Percentiles rank a stretch among this genome's conserved stretches.
phyloP scores from a whole-genome alignment of 768 basidiomycete species.

The Phylloporus rhodoxanthus region DNA sequence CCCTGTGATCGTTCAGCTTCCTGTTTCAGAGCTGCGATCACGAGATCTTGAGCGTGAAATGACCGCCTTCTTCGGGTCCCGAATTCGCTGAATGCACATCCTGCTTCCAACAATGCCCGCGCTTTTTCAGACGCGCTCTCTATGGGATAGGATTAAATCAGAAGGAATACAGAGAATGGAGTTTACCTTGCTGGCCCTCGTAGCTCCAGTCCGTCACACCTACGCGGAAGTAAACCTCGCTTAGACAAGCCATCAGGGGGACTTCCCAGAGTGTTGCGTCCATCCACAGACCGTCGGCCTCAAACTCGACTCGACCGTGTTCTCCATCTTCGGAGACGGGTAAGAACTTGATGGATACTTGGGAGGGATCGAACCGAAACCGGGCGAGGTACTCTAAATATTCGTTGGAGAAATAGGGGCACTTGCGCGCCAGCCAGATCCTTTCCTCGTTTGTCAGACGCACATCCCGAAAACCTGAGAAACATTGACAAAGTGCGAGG shows the following conservation, averaged over 20 bases:
- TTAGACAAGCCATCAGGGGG: slow-evolving; percentile 86
- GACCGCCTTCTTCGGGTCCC: slow-evolving; percentile 80
- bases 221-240: slow-evolving; percentile 79
- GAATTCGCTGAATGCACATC: slow-evolving; percentile 77
- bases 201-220: slow-evolving; percentile 80
- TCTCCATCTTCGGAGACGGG: slow-evolving; percentile 47
- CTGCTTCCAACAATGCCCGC: slow-evolving; percentile 50
- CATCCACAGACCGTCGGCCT: slow-evolving; percentile 64
- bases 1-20: slow-evolving; percentile 49
- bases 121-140: slow-evolving; percentile 74
- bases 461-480: slow-evolving; percentile 63
- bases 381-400: slow-evolving; percentile 75
- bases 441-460: slow-evolving; percentile 55
- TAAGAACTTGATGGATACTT: slow-evolving; percentile 55
- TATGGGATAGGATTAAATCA: slow-evolving; percentile 25
- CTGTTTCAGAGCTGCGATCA: slow-evolving; percentile 62
- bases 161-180: not conserved
- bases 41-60: slow-evolving; percentile 68
- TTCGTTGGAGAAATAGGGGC: slow-evolving; percentile 63
- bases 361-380: slow-evolving; percentile 67
- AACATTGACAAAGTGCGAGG: slow-evolving; percentile 23
- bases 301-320: slow-evolving; percentile 66
- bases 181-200: slow-evolving; percentile 69
- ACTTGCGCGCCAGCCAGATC: slow-evolving; percentile 57
- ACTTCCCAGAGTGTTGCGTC: slow-evolving; percentile 96